Conservation (phyloP, 352 stramenopile genomes). For the Lagenidium sp. region DNA sequence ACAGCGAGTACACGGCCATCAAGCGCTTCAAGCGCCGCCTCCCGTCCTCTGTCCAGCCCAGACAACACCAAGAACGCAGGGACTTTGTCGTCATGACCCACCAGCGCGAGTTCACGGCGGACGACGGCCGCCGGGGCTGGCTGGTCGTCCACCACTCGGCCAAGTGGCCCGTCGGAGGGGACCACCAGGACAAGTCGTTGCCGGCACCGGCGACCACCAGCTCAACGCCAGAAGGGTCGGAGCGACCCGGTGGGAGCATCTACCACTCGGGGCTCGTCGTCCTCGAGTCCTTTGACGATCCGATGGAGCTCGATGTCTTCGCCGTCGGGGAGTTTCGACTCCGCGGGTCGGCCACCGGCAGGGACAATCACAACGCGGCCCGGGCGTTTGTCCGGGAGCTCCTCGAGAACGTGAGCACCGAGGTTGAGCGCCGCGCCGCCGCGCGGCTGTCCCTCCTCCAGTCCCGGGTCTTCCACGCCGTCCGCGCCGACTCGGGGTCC, state of each 20-base stretch:
- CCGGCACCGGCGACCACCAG: not conserved
- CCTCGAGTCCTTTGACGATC: conserved; percentile 1
- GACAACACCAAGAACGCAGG: no score
- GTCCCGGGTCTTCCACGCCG: conserved; percentile 4
- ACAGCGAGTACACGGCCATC: no score
- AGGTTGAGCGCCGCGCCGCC: conserved; percentile 10
- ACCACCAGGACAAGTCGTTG: no score
- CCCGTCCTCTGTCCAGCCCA: no score
- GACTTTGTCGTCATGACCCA: conserved; percentile 10
- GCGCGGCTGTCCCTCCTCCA: conserved; percentile 2
- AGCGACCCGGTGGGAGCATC: conserved; percentile 13
- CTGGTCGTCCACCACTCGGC: conserved; percentile 14
- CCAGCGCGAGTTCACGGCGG: conserved; percentile 4
- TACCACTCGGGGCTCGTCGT: conserved; percentile 14
- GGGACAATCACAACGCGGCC: not conserved
- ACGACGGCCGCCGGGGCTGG: conserved; percentile 11
- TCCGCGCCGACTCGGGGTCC: no score
- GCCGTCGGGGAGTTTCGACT: conserved; percentile 9
- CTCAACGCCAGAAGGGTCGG: no score
- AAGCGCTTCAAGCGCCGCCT: no score
- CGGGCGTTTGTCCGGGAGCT: conserved; percentile 2
- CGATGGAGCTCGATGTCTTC: conserved; percentile 7
- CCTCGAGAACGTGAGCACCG: conserved; percentile 4
- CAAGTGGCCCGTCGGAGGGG: conserved; percentile 2
- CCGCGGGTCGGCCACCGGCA: conserved; percentile 2